These are phyloP conservation scores for Fusarium falciforme DNA, from an alignment of 2,329 filamentous ascomycete species.

Conservation along the genomic window DNA sequence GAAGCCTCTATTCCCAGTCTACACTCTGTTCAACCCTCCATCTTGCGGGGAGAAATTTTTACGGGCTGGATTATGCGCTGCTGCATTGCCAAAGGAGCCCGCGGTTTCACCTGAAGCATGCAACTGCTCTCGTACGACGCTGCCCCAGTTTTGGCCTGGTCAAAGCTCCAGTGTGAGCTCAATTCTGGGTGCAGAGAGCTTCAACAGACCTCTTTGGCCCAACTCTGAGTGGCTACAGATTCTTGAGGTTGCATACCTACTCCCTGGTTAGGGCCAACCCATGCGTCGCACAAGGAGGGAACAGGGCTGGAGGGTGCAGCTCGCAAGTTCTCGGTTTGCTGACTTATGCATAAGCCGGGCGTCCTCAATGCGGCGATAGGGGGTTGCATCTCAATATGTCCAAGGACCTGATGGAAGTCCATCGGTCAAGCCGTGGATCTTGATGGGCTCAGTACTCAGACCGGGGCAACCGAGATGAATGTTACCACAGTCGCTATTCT, in stretches of 20 bases:
- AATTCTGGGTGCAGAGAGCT: conserved; percentile 11
- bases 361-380: conserved; percentile 11
- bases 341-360: conserved; percentile 16
- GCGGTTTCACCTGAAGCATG: conserved; percentile 36
- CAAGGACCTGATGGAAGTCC: not conserved
- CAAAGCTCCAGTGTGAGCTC: conserved; percentile 19
- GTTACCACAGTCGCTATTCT: conserved; percentile 1
- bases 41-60: not conserved
- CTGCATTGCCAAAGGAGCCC: conserved; percentile 17
- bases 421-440: not conserved
- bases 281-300: not conserved
- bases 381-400: conserved; percentile 9
- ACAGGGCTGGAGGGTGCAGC: not conserved
- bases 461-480: conserved; percentile 20
- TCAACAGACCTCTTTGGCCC: not conserved
- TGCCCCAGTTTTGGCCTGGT: conserved; percentile 19
- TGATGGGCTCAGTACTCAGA: conserved; percentile 16
- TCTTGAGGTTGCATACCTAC: not conserved
- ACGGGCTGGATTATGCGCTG: conserved; percentile 2
- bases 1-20: not conserved
- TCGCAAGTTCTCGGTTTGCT: conserved; percentile 5
- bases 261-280: not conserved
- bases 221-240: not conserved
- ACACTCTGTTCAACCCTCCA: not conserved
- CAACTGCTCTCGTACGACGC: conserved; percentile 21